Evolutionary conservation across 257 asterid species (phyloP).

Genomic region (Capsicum baccatum): DNA sequence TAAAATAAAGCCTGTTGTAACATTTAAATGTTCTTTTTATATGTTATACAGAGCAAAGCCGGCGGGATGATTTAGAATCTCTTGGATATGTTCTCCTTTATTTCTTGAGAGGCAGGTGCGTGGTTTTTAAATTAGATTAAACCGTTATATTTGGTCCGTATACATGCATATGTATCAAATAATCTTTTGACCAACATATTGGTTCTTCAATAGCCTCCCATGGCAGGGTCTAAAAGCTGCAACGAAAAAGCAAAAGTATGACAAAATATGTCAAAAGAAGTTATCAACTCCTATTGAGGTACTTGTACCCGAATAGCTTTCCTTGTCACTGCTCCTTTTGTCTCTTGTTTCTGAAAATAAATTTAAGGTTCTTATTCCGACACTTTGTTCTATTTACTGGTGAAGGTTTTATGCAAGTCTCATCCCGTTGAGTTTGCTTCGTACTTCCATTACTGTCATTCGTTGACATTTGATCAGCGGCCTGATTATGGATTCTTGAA

Average conservation of each 20-base stretch:
- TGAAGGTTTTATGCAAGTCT: constrained; percentile 91
- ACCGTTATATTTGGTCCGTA: neutral
- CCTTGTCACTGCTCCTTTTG: constrained; percentile 1
- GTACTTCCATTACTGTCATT: constrained; percentile 92
- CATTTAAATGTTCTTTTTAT: neutral
- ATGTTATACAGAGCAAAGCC: constrained; percentile 81
- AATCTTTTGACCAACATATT: constrained; percentile 24
- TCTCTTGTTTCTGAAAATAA: constrained; percentile 27
- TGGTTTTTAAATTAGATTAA: constrained; percentile 15
- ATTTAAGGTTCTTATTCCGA: constrained; percentile 15
- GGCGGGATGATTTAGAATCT: constrained; percentile 95
- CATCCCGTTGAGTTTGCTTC: constrained; percentile 97
- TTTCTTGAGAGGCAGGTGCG: constrained; percentile 94
- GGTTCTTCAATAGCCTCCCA: constrained; percentile 72
- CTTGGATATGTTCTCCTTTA: constrained; percentile 94
- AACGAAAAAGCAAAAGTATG: constrained; percentile 96
- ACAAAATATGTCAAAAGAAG: constrained; percentile 93
- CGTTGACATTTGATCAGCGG: constrained; percentile 91
- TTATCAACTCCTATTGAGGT: constrained; percentile 98
- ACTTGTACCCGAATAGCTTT: constrained; percentile 25
- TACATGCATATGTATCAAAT: neutral
- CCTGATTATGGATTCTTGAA: constrained; percentile 96
- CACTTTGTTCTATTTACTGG: neutral
- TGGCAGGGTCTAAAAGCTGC: constrained; percentile 99
- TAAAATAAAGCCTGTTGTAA: neutral